Base-by-base conservation (phyloP, 225 moss, liverwort and hornwort species). In the Sphagnum tenellum region DNA sequence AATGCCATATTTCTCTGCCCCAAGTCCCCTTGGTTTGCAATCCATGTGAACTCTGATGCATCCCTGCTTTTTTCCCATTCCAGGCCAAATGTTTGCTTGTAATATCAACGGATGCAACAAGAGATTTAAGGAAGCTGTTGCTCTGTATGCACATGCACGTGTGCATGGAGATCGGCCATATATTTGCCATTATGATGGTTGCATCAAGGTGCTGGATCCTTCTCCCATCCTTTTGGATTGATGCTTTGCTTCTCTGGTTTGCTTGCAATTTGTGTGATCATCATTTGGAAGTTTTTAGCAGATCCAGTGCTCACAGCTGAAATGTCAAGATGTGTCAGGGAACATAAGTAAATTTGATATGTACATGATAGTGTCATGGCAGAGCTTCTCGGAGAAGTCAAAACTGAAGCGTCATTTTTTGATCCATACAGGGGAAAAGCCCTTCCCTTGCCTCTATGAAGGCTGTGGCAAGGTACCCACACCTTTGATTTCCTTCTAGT, bases 321-420 rank as follows among this genome's bases (percentile, higher is more conserved):
- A 29, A 29, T 29, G 29, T 29, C 29, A 29, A 29, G 29, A 29
- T 29, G 29, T 29, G 1, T 29, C 29, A 29, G 29, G 29, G 29
- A 29, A 29, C 29, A 29, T 29, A 29, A 29, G 29, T 29, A 29
- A 29, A 29, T 0, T 29, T 29, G 29, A 29, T 29, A 29, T 29
- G 29, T 29, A 29, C 29, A 29, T n/a, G n/a, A n/a, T 29, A 29
- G 29, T 29, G 29, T 29, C 29, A 29, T 72, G 71, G 62, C 86
- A 95, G 94, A 89, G 94, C 60, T 95, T 95, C 74, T 95, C 94
- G 61, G 94, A 95, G 79, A 83, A 91, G 71, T 95, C 94, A 5
- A 95, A 95, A 76, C 71, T 95, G 63, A 95, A 95, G 77, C 83
- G 94, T n/a, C 94, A 95, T 72, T 95, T 95, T 74, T 80, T 95